Conservation (phyloP, 139 green algal genomes). For the Mesotaenium endlicherianum region DNA sequence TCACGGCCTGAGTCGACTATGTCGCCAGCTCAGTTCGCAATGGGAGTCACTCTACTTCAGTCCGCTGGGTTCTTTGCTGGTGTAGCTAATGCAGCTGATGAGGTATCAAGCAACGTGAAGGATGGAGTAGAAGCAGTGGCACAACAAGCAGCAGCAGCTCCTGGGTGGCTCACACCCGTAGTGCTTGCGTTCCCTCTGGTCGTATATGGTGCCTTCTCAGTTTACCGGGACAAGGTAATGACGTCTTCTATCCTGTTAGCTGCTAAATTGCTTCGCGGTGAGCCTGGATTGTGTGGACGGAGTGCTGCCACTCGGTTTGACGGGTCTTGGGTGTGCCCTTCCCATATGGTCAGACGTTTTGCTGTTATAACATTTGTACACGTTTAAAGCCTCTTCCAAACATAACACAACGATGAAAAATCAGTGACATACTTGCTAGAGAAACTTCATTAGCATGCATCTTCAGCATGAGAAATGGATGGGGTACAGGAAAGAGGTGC, state of each 20-base stretch:
- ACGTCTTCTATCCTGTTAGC: neutral
- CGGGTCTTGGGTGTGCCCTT: neutral
- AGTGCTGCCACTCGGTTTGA: too few relatives aligned
- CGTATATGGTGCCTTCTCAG: neutral
- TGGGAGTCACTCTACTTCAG: too few relatives aligned
- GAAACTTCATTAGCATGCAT: neutral
- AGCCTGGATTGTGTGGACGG: neutral
- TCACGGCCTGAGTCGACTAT: too few relatives aligned
- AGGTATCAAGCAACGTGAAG: too few relatives aligned
- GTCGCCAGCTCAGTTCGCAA: too few relatives aligned
- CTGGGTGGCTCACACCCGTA: neutral
- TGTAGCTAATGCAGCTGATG: too few relatives aligned
- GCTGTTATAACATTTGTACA: neutral
- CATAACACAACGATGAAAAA: neutral
- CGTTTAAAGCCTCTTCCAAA: neutral
- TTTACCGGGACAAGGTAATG: constrained; percentile 18
- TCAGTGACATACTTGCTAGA: neutral
- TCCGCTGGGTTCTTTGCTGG: too few relatives aligned
- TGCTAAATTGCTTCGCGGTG: constrained; percentile 1
- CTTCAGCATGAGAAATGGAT: too few relatives aligned
- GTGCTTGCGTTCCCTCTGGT: constrained; percentile 5
- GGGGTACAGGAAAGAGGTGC: too few relatives aligned
- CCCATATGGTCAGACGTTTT: neutral
- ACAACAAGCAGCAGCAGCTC: neutral
- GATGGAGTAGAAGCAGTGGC: too few relatives aligned